These are phyloP conservation scores for Lecanoromycetidae sp. DNA, from an alignment of 2,329 filamentous ascomycete genomes.

Conservation along the genomic window DNA sequence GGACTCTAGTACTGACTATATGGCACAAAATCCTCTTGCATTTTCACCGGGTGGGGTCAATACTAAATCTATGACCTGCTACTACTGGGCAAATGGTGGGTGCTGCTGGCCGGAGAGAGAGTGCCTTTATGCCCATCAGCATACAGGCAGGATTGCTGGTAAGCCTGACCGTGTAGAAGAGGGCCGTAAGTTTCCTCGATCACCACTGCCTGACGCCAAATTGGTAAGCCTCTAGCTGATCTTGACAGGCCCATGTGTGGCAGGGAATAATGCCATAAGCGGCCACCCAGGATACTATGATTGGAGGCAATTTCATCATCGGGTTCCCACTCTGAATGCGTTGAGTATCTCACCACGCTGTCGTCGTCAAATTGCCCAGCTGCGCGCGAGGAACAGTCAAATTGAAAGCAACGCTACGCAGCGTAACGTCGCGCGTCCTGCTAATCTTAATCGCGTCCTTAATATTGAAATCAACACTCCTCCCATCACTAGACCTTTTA, in stretches of 20 bases:
- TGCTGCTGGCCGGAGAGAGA: slow-evolving; percentile 22
- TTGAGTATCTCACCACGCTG: too few species aligned
- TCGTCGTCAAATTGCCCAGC: neutral
- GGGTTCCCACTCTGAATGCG: too few species aligned
- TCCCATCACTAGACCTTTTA: too few species aligned
- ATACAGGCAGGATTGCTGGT: slow-evolving; percentile 21
- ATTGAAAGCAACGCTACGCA: too few species aligned
- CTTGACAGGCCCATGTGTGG: slow-evolving; percentile 14
- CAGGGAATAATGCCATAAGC: slow-evolving; percentile 15
- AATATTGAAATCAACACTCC: too few species aligned
- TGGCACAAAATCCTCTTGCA: neutral
- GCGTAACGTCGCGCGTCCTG: too few species aligned
- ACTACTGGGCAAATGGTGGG: slow-evolving; percentile 22
- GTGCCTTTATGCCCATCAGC: slow-evolving; percentile 24
- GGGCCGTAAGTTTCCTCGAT: slow-evolving; percentile 14
- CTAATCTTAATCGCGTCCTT: too few species aligned
- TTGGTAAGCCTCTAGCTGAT: too few species aligned
- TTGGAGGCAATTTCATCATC: too few species aligned
- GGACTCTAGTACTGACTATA: too few species aligned
- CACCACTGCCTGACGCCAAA: neutral
- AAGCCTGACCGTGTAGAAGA: slow-evolving; percentile 15
- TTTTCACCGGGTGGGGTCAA: neutral
- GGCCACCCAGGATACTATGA: slow-evolving; percentile 6
- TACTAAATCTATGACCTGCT: slow-evolving; percentile 24
- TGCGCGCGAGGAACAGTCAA: too few species aligned